A percentile compares a stretch with the other conserved stretches of the same genome.
Conservation (phyloP, 257 asterid species). For the Penstemon barbatus region DNA sequence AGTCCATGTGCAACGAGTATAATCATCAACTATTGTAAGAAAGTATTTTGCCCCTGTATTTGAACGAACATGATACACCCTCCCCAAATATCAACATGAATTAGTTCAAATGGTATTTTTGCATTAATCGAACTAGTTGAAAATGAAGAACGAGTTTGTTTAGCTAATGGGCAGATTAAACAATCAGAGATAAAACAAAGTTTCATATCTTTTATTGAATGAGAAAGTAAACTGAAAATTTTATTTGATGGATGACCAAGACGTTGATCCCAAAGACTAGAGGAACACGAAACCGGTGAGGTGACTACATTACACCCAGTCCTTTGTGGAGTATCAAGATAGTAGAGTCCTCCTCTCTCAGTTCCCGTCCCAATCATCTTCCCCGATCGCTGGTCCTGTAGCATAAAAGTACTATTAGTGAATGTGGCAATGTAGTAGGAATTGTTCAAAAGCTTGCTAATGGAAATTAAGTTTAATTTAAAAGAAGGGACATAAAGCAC, state of each 20-base stretch:
- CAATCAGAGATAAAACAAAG: conserved; percentile 4
- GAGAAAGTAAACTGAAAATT: neutral
- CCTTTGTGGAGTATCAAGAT: neutral
- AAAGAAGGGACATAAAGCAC: neutral
- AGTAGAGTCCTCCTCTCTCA: neutral
- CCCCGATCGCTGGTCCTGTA: conserved; percentile 25
- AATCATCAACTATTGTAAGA: conserved; percentile 25
- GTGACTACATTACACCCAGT: neutral
- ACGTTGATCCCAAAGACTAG: conserved; percentile 18
- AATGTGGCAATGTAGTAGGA: neutral
- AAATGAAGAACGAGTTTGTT: conserved; percentile 13
- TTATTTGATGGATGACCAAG: conserved; percentile 22
- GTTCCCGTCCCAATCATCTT: conserved; percentile 20
- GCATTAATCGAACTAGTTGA: neutral
- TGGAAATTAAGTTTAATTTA: conserved; percentile 1
- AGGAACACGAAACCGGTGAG: neutral
- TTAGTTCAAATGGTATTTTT: conserved; percentile 4
- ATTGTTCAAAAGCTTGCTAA: neutral
- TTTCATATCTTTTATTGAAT: neutral
- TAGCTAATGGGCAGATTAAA: conserved; percentile 18
- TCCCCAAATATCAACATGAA: conserved; percentile 28
- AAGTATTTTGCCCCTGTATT: conserved; percentile 21
- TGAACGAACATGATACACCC: conserved; percentile 21
- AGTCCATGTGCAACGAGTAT: conserved; percentile 18
- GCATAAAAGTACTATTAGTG: conserved; percentile 9